Percentiles rank a stretch among this genome's conserved stretches.
phyloP scores from a whole-genome alignment of 306 rosid species.

The Hippophae tibetana region DNA sequence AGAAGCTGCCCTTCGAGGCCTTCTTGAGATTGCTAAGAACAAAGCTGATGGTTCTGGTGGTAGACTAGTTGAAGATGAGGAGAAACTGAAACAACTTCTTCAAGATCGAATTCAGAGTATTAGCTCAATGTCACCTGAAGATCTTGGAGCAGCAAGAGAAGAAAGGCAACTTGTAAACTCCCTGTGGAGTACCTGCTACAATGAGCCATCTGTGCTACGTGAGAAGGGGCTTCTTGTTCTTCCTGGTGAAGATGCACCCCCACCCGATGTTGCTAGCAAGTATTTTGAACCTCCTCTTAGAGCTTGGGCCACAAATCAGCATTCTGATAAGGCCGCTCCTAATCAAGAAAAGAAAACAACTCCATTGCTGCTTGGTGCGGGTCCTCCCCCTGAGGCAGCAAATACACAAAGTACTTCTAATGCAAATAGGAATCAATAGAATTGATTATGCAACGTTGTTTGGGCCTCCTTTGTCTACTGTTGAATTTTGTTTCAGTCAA shows the following conservation, averaged over 20 bases:
- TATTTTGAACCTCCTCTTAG: constrained; percentile 72
- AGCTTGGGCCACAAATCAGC: constrained; percentile 40
- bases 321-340: constrained; percentile 27
- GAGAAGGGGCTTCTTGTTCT: constrained; percentile 79
- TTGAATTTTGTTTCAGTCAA: too few species aligned
- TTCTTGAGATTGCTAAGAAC: constrained; percentile 47
- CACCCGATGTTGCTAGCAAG: constrained; percentile 80
- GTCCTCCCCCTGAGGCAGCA: constrained; percentile 30
- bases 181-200: constrained; percentile 59
- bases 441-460: too few species aligned
- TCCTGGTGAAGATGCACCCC: constrained; percentile 67
- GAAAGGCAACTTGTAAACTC: constrained; percentile 79
- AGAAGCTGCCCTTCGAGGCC: constrained; percentile 78
- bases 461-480: too few species aligned
- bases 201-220: constrained; percentile 53
- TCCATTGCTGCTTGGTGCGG: constrained; percentile 62
- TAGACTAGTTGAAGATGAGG: constrained; percentile 36
- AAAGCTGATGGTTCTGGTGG: constrained; percentile 21
- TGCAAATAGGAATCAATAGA: neutral
- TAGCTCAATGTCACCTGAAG: constrained; percentile 61
- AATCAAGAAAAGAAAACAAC: constrained; percentile 32
- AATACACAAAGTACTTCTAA: constrained; percentile 23
- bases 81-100: constrained; percentile 64
- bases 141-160: constrained; percentile 66
- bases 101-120: constrained; percentile 55